Conservation (phyloP, 148 eudicot species). For the Spergularia bocconei region DNA sequence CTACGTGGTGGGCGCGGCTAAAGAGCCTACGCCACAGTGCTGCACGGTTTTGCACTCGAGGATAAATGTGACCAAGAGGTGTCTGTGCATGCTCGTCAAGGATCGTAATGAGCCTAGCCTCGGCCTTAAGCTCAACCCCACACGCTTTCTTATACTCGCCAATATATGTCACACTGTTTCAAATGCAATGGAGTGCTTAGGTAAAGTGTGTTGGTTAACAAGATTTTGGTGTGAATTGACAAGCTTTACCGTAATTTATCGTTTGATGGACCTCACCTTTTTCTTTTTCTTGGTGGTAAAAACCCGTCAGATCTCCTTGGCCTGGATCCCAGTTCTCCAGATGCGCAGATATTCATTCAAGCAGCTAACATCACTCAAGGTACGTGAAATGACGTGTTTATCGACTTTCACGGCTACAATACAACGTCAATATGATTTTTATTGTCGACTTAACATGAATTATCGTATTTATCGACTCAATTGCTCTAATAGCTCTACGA, state of each 20-base stretch:
- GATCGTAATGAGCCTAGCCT: constrained; percentile 37
- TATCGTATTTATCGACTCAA: too few species aligned
- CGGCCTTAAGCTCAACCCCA: constrained; percentile 31
- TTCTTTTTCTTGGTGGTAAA: neutral
- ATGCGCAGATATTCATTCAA: constrained; percentile 31
- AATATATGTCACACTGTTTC: constrained; percentile 23
- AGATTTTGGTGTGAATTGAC: too few species aligned
- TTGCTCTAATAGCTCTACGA: too few species aligned
- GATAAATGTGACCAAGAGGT: constrained; percentile 19
- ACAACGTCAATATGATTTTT: too few species aligned
- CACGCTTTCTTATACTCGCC: constrained; percentile 32
- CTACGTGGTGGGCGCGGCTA: constrained; percentile 14
- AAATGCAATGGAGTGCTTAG: constrained; percentile 23
- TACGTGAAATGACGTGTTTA: neutral
- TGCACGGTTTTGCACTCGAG: constrained; percentile 13
- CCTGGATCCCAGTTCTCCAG: constrained; percentile 29
- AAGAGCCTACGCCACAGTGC: constrained; percentile 25
- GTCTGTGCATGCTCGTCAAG: constrained; percentile 31
- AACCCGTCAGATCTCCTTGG: constrained; percentile 22
- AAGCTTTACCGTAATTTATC: too few species aligned
- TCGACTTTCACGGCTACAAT: too few species aligned
- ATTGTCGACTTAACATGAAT: too few species aligned
- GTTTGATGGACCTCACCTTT: too few species aligned
- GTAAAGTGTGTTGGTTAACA: constrained; percentile 4
- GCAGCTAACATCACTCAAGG: constrained; percentile 20